Percentiles rank a stretch among this genome's conserved stretches.
These are phyloP conservation scores for Mucor racemosus DNA, from an alignment of 371 early-diverging fungal species.

Conservation along the genomic window DNA sequence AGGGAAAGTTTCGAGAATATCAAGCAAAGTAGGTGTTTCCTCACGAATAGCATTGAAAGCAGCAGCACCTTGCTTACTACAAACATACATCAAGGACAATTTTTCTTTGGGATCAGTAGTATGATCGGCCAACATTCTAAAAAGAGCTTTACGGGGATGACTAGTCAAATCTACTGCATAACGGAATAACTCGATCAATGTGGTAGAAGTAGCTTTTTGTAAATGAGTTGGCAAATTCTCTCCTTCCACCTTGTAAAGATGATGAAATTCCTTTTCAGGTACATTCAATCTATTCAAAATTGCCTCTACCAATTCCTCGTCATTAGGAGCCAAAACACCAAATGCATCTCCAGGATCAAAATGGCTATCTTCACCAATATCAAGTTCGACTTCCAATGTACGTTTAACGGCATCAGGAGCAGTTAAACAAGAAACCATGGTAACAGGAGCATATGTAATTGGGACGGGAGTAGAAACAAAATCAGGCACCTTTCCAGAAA, in stretches of 20 bases:
- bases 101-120: slow-evolving; percentile 71
- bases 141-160: slow-evolving; percentile 77
- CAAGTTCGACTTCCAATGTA: slow-evolving; percentile 75
- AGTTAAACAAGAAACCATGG: slow-evolving; percentile 58
- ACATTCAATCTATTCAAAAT: slow-evolving; percentile 53
- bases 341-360: slow-evolving; percentile 88
- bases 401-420: slow-evolving; percentile 70
- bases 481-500: slow-evolving; percentile 22
- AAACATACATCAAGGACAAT: slow-evolving; percentile 71
- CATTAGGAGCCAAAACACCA: slow-evolving; percentile 83
- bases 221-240: slow-evolving; percentile 72
- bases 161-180: slow-evolving; percentile 77
- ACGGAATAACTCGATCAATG: slow-evolving; percentile 65
- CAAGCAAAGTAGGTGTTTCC: slow-evolving; percentile 74
- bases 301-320: slow-evolving; percentile 59
- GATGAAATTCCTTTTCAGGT: slow-evolving; percentile 40
- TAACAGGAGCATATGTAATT: slow-evolving; percentile 50
- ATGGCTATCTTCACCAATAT: slow-evolving; percentile 58
- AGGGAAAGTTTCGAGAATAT: slow-evolving; percentile 80
- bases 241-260: slow-evolving; percentile 41
- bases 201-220: slow-evolving; percentile 47
- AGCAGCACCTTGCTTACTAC: slow-evolving; percentile 78
- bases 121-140: slow-evolving; percentile 83
- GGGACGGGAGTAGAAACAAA: slow-evolving; percentile 56
- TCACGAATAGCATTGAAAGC: slow-evolving; percentile 69